These are phyloP conservation scores for Paraconiothyrium sp. DNA, from an alignment of 2,329 filamentous ascomycete genomes.

Conservation along the genomic window DNA sequence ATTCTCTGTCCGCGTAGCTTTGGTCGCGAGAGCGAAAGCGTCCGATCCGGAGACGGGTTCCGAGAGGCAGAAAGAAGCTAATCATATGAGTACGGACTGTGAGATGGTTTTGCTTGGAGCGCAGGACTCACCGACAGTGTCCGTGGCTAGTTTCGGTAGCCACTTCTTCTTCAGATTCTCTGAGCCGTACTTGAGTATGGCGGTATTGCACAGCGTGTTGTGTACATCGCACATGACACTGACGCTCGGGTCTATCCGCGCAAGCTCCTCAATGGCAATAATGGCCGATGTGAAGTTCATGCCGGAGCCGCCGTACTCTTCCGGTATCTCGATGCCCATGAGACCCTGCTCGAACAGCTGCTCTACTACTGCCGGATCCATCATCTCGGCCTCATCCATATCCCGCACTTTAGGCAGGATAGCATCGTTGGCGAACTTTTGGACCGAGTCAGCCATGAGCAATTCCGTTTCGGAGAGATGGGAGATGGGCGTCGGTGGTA, in stretches of 20 bases:
- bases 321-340: constrained; percentile 97
- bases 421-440: constrained; percentile 88
- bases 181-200: constrained; percentile 85
- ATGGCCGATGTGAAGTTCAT: constrained; percentile 99
- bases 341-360: constrained; percentile 96
- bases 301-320: constrained; percentile 93
- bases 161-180: constrained; percentile 82
- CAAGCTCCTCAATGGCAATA: constrained; percentile 95
- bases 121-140: constrained; percentile 71
- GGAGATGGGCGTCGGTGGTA: constrained; percentile 90
- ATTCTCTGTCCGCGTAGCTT: constrained; percentile 81
- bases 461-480: constrained; percentile 90
- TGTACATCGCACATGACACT: constrained; percentile 96
- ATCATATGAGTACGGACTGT: constrained; percentile 8
- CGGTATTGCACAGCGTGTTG: constrained; percentile 97
- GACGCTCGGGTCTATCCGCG: constrained; percentile 91
- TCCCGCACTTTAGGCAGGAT: constrained; percentile 91
- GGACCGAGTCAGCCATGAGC: constrained; percentile 88
- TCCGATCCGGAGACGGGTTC: constrained; percentile 94
- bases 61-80: constrained; percentile 86
- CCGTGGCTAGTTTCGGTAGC: constrained; percentile 87
- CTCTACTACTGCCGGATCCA: constrained; percentile 89
- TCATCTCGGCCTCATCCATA: constrained; percentile 96
- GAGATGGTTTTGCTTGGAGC: background rate
- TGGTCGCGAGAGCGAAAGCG: constrained; percentile 93